phyloP scores from a whole-genome alignment of 805 yeast species.

The Saturnispora mendoncae region DNA sequence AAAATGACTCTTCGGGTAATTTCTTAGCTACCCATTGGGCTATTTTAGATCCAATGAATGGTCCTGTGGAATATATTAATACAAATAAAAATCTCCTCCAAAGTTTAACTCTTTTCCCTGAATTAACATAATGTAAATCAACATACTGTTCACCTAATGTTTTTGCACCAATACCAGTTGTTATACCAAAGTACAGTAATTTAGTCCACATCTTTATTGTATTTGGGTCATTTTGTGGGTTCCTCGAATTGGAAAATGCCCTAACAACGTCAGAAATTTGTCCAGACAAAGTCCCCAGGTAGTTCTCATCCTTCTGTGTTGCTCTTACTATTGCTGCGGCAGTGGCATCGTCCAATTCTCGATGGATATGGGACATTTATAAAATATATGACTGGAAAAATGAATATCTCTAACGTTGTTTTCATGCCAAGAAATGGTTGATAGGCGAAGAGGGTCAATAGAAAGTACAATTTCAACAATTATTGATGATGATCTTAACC shows the following conservation, averaged over 20 bases:
- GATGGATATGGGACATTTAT: slow-evolving; percentile 3
- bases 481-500: not conserved
- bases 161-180: slow-evolving; percentile 67
- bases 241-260: slow-evolving; percentile 50
- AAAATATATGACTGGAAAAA: not conserved
- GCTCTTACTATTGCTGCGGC: slow-evolving; percentile 90
- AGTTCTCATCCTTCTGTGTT: slow-evolving; percentile 79
- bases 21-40: slow-evolving; percentile 9
- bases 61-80: slow-evolving; percentile 51
- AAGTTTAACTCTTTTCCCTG: slow-evolving; percentile 32
- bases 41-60: slow-evolving; percentile 38
- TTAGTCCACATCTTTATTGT: slow-evolving; percentile 53
- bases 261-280: slow-evolving; percentile 47
- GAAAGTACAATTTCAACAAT: not conserved
- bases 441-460: not conserved
- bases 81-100: slow-evolving; percentile 50
- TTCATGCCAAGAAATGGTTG: not conserved
- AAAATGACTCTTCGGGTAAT: not conserved
- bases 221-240: slow-evolving; percentile 52
- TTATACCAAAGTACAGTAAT: slow-evolving; percentile 56
- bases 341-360: slow-evolving; percentile 39
- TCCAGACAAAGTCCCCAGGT: slow-evolving; percentile 44
- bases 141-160: slow-evolving; percentile 95
- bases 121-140: slow-evolving; percentile 47
- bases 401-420: not conserved